phyloP scores from a whole-genome alignment of 2,329 filamentous ascomycete genomes.

The Tolypocladium ovalisporum region DNA sequence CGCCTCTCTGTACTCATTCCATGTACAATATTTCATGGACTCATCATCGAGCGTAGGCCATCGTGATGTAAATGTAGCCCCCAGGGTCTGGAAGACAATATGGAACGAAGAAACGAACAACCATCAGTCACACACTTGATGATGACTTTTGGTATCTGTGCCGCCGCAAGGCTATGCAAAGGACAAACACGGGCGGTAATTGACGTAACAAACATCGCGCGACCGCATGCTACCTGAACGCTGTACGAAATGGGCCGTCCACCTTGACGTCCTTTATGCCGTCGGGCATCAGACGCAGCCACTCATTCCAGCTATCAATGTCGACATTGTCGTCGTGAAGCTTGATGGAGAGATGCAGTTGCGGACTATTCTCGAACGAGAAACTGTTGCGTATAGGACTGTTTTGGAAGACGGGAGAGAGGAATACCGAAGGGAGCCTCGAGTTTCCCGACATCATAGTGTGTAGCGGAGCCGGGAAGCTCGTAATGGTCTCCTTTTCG shows the following conservation, averaged over 20 bases:
- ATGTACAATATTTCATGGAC: neutral
- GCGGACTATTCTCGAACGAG: conserved; percentile 31
- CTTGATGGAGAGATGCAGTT: conserved; percentile 38
- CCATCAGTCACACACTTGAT: neutral
- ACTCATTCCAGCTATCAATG: conserved; percentile 44
- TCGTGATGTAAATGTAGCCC: neutral
- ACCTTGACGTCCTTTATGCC: conserved; percentile 44
- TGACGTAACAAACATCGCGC: neutral
- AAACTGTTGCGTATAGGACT: conserved; percentile 25
- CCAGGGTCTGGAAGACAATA: neutral
- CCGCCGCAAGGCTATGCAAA: neutral
- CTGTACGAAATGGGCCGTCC: conserved; percentile 33
- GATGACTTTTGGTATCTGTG: neutral
- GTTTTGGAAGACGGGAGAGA: conserved; percentile 37
- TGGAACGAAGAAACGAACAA: conserved; percentile 1
- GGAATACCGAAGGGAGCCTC: conserved; percentile 43
- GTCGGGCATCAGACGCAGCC: conserved; percentile 47
- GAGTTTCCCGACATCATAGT: conserved; percentile 44
- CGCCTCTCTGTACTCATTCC: neutral
- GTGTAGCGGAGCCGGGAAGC: conserved; percentile 42
- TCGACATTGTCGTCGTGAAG: conserved; percentile 40
- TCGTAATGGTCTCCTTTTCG: conserved; percentile 34
- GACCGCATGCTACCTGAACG: conserved; percentile 9
- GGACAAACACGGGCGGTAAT: neutral
- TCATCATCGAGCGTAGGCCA: neutral